Percentiles rank a stretch among this genome's conserved stretches.
These are phyloP conservation scores for Rhododendron henanense DNA, from an alignment of 148 eudicot genomes.

Conservation along the genomic window DNA sequence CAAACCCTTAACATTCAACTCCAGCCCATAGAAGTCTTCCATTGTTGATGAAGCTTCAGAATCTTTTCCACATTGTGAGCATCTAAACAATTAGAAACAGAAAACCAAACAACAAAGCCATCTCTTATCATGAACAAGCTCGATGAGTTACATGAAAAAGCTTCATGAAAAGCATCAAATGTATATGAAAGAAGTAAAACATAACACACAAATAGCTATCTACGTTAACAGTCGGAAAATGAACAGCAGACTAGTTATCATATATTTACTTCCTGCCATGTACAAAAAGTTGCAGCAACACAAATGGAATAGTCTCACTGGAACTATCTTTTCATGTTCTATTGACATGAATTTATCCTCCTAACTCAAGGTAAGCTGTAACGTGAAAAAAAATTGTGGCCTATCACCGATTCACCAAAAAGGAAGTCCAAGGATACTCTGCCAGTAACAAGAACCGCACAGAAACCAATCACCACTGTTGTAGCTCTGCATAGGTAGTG, in stretches of 20 bases:
- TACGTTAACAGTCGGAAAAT: neutral
- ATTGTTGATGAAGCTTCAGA: conserved; percentile 90
- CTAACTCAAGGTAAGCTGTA: neutral
- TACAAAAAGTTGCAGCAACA: neutral
- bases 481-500: neutral
- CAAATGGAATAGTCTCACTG: neutral
- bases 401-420: neutral
- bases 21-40: conserved; percentile 95
- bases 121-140: neutral
- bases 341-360: neutral
- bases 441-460: neutral
- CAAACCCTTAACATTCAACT: conserved; percentile 85
- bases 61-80: conserved; percentile 83
- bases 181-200: neutral
- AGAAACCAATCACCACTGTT: neutral
- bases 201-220: neutral
- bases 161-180: neutral
- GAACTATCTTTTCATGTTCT: neutral
- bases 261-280: neutral
- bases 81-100: conserved; percentile 38
- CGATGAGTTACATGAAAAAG: neutral
- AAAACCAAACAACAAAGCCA: conserved; percentile 17
- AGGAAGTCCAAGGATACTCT: neutral
- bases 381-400: neutral
- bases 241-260: neutral